These are phyloP conservation scores for Wickerhamiella galacta DNA, from an alignment of 805 yeast genomes.

Conservation along the genomic window DNA sequence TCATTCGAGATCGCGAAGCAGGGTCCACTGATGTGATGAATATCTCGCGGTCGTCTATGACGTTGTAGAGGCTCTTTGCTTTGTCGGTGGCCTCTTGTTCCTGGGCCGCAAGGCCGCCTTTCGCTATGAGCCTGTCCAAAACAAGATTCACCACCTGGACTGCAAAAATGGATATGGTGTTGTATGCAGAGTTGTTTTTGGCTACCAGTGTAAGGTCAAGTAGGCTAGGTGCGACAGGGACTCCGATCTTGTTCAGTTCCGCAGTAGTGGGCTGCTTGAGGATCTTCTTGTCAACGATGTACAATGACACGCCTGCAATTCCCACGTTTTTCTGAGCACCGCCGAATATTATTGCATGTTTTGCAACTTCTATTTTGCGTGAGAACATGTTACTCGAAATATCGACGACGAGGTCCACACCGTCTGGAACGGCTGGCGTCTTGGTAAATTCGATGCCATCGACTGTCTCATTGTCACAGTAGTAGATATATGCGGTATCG, in stretches of 20 bases:
- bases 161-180: slow-evolving; percentile 89
- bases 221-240: slow-evolving; percentile 83
- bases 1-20: slow-evolving; percentile 68
- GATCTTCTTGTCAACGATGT: slow-evolving; percentile 70
- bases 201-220: slow-evolving; percentile 76
- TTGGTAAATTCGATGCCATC: slow-evolving; percentile 77
- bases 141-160: slow-evolving; percentile 74
- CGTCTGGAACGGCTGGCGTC: slow-evolving; percentile 38
- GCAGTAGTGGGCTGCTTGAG: slow-evolving; percentile 45
- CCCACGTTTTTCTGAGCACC: slow-evolving; percentile 99
- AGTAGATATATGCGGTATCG: slow-evolving; percentile 72
- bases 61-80: slow-evolving; percentile 44
- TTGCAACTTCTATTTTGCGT: slow-evolving; percentile 58
- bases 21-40: slow-evolving; percentile 51
- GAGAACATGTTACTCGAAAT: slow-evolving; percentile 88
- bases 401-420: slow-evolving; percentile 77
- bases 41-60: slow-evolving; percentile 43
- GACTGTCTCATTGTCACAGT: slow-evolving; percentile 95
- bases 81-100: slow-evolving; percentile 41
- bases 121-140: slow-evolving; percentile 38
- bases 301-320: slow-evolving; percentile 84
- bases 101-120: slow-evolving; percentile 61
- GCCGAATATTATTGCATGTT: slow-evolving; percentile 82
- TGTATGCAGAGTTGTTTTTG: slow-evolving; percentile 80
- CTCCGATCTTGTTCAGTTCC: slow-evolving; percentile 36